A percentile compares a stretch with the other conserved stretches of the same genome.
phyloP scores from a whole-genome alignment of 2,329 filamentous ascomycete species.

The Seiridium unicorne region DNA sequence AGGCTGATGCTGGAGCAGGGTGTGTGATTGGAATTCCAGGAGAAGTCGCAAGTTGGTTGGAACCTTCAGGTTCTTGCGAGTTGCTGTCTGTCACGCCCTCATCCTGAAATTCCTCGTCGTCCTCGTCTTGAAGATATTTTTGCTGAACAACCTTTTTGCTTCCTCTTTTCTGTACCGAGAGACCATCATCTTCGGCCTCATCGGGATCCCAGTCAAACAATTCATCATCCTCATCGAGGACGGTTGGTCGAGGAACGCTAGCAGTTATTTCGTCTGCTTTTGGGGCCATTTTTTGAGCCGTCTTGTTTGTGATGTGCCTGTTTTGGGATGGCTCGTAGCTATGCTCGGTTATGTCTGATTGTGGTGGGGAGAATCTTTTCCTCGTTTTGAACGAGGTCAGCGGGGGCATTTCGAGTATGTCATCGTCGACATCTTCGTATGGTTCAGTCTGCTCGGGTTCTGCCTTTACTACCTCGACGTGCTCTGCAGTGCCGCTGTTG shows the following conservation, averaged over 20 bases:
- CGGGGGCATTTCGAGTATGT: slow-evolving; percentile 25
- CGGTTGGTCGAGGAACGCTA: background rate
- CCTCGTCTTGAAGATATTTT: slow-evolving; percentile 33
- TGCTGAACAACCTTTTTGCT: slow-evolving; percentile 22
- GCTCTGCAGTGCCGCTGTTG: background rate
- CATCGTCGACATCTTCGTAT: slow-evolving; percentile 8
- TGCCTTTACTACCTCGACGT: slow-evolving; percentile 10
- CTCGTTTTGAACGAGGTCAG: slow-evolving; percentile 24
- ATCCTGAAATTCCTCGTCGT: slow-evolving; percentile 27
- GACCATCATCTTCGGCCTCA: slow-evolving; percentile 14
- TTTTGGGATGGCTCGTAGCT: slow-evolving; percentile 7
- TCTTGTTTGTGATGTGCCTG: slow-evolving; percentile 6
- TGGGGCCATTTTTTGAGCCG: background rate
- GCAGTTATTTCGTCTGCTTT: background rate
- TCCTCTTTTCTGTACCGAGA: slow-evolving; percentile 8
- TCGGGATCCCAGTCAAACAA: slow-evolving; percentile 46
- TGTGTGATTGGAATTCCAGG: slow-evolving; percentile 40
- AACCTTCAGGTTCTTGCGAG: slow-evolving; percentile 12
- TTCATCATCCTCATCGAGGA: slow-evolving; percentile 34
- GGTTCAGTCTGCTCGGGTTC: slow-evolving; percentile 7
- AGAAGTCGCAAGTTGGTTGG: slow-evolving; percentile 27
- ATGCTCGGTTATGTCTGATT: background rate
- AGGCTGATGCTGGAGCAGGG: slow-evolving; percentile 24
- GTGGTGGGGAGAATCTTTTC: slow-evolving; percentile 23
- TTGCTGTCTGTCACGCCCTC: slow-evolving; percentile 13